phyloP scores from a whole-genome alignment of 2,329 filamentous ascomycete species.

The Fusarium fracticaudum region DNA sequence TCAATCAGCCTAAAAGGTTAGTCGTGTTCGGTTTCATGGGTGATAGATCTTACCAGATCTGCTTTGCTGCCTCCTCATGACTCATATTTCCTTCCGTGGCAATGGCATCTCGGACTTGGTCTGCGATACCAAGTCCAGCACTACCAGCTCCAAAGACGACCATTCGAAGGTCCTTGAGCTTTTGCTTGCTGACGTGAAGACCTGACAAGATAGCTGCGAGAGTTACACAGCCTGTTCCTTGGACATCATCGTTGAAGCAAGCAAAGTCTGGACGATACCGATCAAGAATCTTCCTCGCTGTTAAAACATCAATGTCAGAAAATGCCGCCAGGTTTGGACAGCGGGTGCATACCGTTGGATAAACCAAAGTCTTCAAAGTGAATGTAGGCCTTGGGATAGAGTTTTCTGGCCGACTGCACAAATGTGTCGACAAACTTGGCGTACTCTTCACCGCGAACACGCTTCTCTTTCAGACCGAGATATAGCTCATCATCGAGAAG shows the following conservation, averaged over 20 bases:
- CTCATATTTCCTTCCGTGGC: conserved; percentile 71
- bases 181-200: conserved; percentile 72
- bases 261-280: conserved; percentile 77
- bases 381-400: conserved; percentile 83
- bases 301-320: background rate
- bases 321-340: background rate
- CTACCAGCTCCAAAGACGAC: conserved; percentile 84
- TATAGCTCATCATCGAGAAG: conserved; percentile 82
- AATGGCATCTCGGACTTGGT: conserved; percentile 84
- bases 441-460: conserved; percentile 76
- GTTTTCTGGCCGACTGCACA: conserved; percentile 71
- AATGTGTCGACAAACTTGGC: conserved; percentile 82
- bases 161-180: conserved; percentile 74
- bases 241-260: conserved; percentile 92
- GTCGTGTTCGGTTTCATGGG: background rate
- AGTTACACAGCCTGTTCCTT: conserved; percentile 89
- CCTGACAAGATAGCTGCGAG: conserved; percentile 83
- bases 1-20: conserved; percentile 74
- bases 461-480: conserved; percentile 74
- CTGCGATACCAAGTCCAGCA: conserved; percentile 86
- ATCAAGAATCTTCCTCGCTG: conserved; percentile 78
- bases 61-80: conserved; percentile 78
- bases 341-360: conserved; percentile 64
- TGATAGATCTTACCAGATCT: conserved; percentile 72
- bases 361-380: conserved; percentile 93